Evolutionary conservation across 1,284 basidiomycete species (phyloP), one percentile per base, ranked within the genome.

Genomic region (Vanrija humicola): DNA sequence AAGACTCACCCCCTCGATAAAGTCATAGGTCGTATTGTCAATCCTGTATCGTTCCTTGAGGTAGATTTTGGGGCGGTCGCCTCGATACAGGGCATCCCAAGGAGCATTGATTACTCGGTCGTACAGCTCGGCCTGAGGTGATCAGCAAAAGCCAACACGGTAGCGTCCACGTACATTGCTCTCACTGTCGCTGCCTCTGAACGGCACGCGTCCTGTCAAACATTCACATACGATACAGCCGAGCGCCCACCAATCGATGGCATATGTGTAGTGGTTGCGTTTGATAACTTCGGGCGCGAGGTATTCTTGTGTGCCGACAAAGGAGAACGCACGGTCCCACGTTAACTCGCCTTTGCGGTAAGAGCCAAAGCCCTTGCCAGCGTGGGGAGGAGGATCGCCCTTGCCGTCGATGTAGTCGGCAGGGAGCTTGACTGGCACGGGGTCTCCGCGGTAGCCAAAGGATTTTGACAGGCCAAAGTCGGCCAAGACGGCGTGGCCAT

Each of bases 161-260:
- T 8, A 10, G 23, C 10, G 10, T 43, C 23, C 25, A 38, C 45
- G 38, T 19, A 56, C 63, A 42, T 55, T 61, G 50, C 55, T 57
- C 52, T 62, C 61, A 23, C 55, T 57, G 19, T 56, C 61, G 28
- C 53, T 46, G 9, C 61, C 55, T 5, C 61, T 57, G 54, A 62
- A 62, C 9, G 61, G 61, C n/a, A 76, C 76, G 16, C 67, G 56
- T 5, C 75, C 75, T 14, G 73, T 67, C 49, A 77, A 58, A 85
- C 95, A 94, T 79, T 98, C 95, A 73, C 89, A 93, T 55, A 97
- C 79, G 87, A 98, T 96, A 58, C 93, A 97, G 18, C 94, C 94
- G 67, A 96, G 89, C 62, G 88, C 89, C 93, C 94, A 98, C 90
- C 92, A 95, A 73, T 98, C 94, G 19, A 95, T 91, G 65, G 94